phyloP scores from a whole-genome alignment of 306 rosid species.

The Cucumis hystrix region DNA sequence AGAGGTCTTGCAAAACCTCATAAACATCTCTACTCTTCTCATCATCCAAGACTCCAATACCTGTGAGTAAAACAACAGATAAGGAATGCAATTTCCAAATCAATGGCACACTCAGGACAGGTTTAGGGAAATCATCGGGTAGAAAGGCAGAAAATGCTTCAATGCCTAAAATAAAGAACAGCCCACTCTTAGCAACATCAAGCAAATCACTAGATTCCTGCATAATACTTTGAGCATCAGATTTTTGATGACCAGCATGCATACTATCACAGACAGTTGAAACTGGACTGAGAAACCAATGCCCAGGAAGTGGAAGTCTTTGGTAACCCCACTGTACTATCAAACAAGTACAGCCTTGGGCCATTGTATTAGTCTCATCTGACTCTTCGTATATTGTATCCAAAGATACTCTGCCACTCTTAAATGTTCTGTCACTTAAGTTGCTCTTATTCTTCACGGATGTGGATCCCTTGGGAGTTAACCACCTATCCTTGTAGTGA shows the following conservation, averaged over 20 bases:
- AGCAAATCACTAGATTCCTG: slow-evolving; percentile 29
- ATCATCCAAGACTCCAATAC: slow-evolving; percentile 71
- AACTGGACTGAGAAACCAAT: slow-evolving; percentile 76
- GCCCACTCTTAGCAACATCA: slow-evolving; percentile 69
- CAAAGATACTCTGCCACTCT: slow-evolving; percentile 27
- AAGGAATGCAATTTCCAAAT: slow-evolving; percentile 89
- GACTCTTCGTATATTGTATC: slow-evolving; percentile 71
- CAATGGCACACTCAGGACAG: slow-evolving; percentile 52
- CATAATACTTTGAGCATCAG: slow-evolving; percentile 18
- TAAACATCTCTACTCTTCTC: slow-evolving; percentile 50
- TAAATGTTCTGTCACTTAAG: slow-evolving; percentile 20
- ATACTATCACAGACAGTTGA: slow-evolving; percentile 50
- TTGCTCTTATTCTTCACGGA: slow-evolving; percentile 17
- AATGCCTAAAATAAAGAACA: slow-evolving; percentile 71
- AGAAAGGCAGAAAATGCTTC: slow-evolving; percentile 63
- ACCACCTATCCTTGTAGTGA: slow-evolving; percentile 77
- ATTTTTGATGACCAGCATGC: slow-evolving; percentile 32
- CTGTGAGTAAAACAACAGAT: slow-evolving; percentile 68
- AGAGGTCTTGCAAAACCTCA: slow-evolving; percentile 80
- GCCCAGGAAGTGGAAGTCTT: slow-evolving; percentile 74
- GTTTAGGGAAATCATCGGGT: slow-evolving; percentile 39
- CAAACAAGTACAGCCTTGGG: slow-evolving; percentile 28
- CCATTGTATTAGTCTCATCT: slow-evolving; percentile 24
- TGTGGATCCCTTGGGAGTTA: slow-evolving; percentile 47
- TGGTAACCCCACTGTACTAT: slow-evolving; percentile 74